Conservation (phyloP, 441 rosid genomes). For the Pelargonium citronellum region DNA sequence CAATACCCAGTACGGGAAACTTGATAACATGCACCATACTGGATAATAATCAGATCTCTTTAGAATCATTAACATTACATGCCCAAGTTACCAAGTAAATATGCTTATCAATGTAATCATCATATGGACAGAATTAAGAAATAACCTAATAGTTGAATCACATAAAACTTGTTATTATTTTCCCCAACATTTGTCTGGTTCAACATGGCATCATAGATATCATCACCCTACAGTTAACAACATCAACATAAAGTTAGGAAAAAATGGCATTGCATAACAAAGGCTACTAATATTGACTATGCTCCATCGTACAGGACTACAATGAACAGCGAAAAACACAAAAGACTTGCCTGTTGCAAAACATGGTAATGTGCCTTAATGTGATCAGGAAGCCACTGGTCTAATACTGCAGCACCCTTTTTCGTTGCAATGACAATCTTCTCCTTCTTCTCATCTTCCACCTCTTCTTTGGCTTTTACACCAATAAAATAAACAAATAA, state of each 20-base stretch:
- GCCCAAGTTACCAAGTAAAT: not conserved
- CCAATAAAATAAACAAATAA: slow-evolving; percentile 14
- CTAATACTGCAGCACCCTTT: slow-evolving; percentile 68
- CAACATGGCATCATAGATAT: slow-evolving; percentile 65
- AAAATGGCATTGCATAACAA: not conserved
- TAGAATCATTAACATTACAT: not conserved
- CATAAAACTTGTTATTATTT: slow-evolving; percentile 71
- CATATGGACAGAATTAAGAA: slow-evolving; percentile 16
- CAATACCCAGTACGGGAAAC: too few species aligned
- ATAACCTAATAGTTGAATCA: slow-evolving; percentile 62
- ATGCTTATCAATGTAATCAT: not conserved
- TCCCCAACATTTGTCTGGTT: slow-evolving; percentile 67
- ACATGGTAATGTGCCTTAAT: slow-evolving; percentile 64
- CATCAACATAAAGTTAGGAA: slow-evolving; percentile 9
- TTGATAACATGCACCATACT: not conserved
- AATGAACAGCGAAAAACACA: not conserved
- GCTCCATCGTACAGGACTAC: not conserved
- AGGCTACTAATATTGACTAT: not conserved
- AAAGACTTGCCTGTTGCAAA: slow-evolving; percentile 43
- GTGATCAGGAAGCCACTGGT: slow-evolving; percentile 62
- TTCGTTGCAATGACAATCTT: slow-evolving; percentile 59
- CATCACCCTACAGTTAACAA: slow-evolving; percentile 46
- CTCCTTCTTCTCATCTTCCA: slow-evolving; percentile 34
- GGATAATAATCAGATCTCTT: not conserved
- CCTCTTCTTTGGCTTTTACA: slow-evolving; percentile 30